These are phyloP conservation scores for Actinomucor elegans DNA, from an alignment of 371 early-diverging fungal genomes.

Conservation along the genomic window DNA sequence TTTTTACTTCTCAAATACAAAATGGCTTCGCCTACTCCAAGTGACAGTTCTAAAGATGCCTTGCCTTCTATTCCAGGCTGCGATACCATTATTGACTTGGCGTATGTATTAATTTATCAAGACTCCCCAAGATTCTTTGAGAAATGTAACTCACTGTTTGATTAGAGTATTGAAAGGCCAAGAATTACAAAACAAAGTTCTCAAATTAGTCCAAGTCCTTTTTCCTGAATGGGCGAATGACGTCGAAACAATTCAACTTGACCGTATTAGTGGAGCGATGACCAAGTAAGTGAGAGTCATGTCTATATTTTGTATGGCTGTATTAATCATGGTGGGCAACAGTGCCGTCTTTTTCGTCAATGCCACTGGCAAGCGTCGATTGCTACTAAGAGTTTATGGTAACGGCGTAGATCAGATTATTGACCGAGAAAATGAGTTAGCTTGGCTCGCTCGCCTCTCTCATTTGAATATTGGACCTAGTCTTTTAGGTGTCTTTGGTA, in stretches of 20 bases:
- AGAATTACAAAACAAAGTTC: conserved; percentile 13
- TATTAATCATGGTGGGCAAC: background rate
- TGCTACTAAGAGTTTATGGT: conserved; percentile 81
- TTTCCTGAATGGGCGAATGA: conserved; percentile 51
- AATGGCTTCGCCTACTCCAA: conserved; percentile 3
- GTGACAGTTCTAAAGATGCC: background rate
- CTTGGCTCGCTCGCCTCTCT: conserved; percentile 76
- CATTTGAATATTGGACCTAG: conserved; percentile 70
- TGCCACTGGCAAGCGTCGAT: conserved; percentile 40
- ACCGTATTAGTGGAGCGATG: conserved; percentile 76
- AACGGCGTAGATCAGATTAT: conserved; percentile 77
- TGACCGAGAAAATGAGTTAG: conserved; percentile 76
- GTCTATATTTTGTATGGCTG: no score
- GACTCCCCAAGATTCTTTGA: no score
- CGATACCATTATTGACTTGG: conserved; percentile 21
- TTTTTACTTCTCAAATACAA: background rate
- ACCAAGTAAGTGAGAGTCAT: conserved; percentile 55
- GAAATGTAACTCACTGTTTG: background rate
- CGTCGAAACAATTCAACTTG: conserved; percentile 37
- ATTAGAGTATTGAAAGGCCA: conserved; percentile 25
- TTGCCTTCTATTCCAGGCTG: conserved; percentile 23
- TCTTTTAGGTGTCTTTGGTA: conserved; percentile 78
- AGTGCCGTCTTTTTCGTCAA: conserved; percentile 75
- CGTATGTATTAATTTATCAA: conserved; percentile 4
- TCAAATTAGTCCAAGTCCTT: conserved; percentile 19